Evolutionary conservation across 306 rosid species (phyloP).

Genomic region (Macrotyloma uniflorum): DNA sequence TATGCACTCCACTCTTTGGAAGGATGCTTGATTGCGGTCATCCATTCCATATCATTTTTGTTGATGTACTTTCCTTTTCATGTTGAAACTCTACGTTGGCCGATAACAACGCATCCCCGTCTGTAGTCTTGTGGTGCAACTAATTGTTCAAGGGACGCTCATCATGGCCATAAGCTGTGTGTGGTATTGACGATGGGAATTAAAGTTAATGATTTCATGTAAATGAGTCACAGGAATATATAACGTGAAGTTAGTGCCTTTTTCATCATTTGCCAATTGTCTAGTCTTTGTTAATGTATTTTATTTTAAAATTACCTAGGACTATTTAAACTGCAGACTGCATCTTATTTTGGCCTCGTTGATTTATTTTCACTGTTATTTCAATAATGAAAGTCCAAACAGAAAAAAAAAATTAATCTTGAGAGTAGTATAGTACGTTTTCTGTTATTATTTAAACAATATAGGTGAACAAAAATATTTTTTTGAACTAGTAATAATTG

Average conservation of each 20-base stretch:
- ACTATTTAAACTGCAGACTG: not conserved
- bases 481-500: too few relatives aligned
- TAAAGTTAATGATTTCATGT: constrained; percentile 34
- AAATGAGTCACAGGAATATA: constrained; percentile 22
- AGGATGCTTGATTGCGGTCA: constrained; percentile 41
- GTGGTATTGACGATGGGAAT: constrained; percentile 18
- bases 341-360: not conserved
- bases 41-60: constrained; percentile 41
- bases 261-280: constrained; percentile 7
- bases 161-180: not conserved
- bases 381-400: too few relatives aligned
- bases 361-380: not conserved
- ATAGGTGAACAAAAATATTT: too few relatives aligned
- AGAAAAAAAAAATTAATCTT: too few relatives aligned
- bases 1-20: constrained; percentile 22
- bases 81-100: constrained; percentile 28
- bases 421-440: too few relatives aligned
- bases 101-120: not conserved
- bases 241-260: not conserved
- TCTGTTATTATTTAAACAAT: too few relatives aligned
- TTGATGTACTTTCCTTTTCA: constrained; percentile 23
- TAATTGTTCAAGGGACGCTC: constrained; percentile 34
- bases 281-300: not conserved
- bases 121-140: constrained; percentile 21
- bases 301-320: too few relatives aligned